Evolutionary conservation across 2,329 filamentous ascomycete genomes (phyloP).

Genomic region (Thelonectria discophora): DNA sequence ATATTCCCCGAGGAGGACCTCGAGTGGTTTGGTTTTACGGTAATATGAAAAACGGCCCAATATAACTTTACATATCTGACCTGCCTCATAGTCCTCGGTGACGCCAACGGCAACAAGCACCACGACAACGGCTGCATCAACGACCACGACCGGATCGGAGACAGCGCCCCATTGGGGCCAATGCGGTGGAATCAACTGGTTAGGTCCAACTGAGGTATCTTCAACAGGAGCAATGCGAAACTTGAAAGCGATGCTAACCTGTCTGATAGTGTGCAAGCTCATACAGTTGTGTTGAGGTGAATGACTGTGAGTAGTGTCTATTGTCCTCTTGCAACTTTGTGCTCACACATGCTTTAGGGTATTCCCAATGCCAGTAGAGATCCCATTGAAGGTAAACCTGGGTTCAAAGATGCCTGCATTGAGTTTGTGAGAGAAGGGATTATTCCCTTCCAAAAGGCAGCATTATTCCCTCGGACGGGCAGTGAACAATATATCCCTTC

Average conservation of each 20-base stretch:
- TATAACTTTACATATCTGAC: background rate
- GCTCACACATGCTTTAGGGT: conserved; percentile 9
- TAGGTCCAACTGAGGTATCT: conserved; percentile 25
- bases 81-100: background rate
- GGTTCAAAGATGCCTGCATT: too few relatives aligned
- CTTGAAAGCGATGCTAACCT: background rate
- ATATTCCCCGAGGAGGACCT: conserved; percentile 33
- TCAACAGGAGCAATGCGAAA: background rate
- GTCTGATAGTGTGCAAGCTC: conserved; percentile 23
- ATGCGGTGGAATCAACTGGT: conserved; percentile 30
- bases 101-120: conserved; percentile 19
- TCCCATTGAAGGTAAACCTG: too few relatives aligned
- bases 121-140: conserved; percentile 2
- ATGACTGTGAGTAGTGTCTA: conserved; percentile 25
- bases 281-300: conserved; percentile 25
- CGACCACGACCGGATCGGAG: conserved; percentile 16
- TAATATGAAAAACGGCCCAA: background rate
- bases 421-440: too few relatives aligned
- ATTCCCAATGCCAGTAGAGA: conserved; percentile 19
- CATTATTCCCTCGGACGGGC: too few relatives aligned
- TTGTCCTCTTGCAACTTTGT: background rate
- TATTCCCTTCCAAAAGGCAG: too few relatives aligned
- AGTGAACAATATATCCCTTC: too few relatives aligned
- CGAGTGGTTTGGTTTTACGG: conserved; percentile 32
- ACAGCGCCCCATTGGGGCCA: conserved; percentile 33